Percentiles rank a stretch among this genome's conserved stretches.
These are phyloP conservation scores for Penicillium lividum DNA, from an alignment of 495 filamentous ascomycete genomes.

Conservation along the genomic window DNA sequence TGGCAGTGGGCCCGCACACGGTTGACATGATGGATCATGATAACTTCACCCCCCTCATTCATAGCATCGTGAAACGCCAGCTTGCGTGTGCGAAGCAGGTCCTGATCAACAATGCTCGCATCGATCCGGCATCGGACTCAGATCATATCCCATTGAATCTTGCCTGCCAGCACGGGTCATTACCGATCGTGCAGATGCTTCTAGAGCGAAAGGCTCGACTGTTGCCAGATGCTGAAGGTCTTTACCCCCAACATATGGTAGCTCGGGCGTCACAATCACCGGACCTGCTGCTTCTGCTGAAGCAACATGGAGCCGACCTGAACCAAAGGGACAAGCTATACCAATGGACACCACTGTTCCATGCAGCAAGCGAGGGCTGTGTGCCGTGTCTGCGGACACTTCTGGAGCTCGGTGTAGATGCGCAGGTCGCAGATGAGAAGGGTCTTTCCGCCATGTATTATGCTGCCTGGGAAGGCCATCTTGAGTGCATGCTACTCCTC, in stretches of 20 bases:
- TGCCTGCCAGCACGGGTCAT: slow-evolving; percentile 88
- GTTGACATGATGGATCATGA: slow-evolving; percentile 90
- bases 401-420: slow-evolving; percentile 71
- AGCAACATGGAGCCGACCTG: slow-evolving; percentile 85
- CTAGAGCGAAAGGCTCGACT: slow-evolving; percentile 75
- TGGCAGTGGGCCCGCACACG: slow-evolving; percentile 60
- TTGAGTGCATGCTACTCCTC: slow-evolving; percentile 90
- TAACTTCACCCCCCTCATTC: slow-evolving; percentile 94
- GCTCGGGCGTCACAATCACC: slow-evolving; percentile 84
- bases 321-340: slow-evolving; percentile 94
- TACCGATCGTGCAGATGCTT: slow-evolving; percentile 78
- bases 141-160: slow-evolving; percentile 95
- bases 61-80: slow-evolving; percentile 86
- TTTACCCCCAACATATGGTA: slow-evolving; percentile 97
- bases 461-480: slow-evolving; percentile 95
- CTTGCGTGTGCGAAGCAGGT: slow-evolving; percentile 75
- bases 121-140: slow-evolving; percentile 77
- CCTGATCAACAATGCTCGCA: slow-evolving; percentile 67
- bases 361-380: slow-evolving; percentile 95
- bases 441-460: slow-evolving; percentile 95
- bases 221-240: slow-evolving; percentile 88
- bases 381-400: slow-evolving; percentile 80
- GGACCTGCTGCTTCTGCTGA: slow-evolving; percentile 72
- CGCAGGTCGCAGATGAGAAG: slow-evolving; percentile 84
- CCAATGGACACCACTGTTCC: slow-evolving; percentile 94